Conservation (phyloP, 1,284 basidiomycete species). For the Austroboletus novae-zelandiae region DNA sequence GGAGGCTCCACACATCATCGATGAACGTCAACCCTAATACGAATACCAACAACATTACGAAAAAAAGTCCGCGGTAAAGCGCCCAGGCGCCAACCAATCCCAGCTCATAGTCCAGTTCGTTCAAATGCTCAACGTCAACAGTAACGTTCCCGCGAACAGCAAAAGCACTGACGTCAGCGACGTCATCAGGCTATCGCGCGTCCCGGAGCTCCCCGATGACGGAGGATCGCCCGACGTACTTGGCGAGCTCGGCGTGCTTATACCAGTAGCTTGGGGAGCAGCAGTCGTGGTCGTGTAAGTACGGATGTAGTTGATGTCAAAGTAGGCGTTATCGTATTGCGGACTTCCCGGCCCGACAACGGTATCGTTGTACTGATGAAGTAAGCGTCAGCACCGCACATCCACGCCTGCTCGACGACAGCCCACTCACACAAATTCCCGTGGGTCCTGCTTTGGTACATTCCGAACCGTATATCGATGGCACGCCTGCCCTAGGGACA, state of each 20-base stretch:
- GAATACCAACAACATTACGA: no score
- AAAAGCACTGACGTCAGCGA: neutral
- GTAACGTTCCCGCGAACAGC: neutral
- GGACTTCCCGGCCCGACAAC: slow-evolving; percentile 43
- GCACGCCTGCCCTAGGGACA: slow-evolving; percentile 41
- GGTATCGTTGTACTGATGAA: slow-evolving; percentile 38
- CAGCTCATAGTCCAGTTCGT: neutral
- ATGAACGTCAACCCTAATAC: no score
- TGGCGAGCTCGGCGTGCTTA: neutral
- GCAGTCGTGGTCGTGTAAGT: slow-evolving; percentile 23
- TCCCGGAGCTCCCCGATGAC: slow-evolving; percentile 1
- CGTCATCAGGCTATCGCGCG: neutral
- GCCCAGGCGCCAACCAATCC: no score
- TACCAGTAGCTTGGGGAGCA: slow-evolving; percentile 7
- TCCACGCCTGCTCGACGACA: neutral
- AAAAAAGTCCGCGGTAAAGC: no score
- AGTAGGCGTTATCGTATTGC: slow-evolving; percentile 46
- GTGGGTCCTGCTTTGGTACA: slow-evolving; percentile 39
- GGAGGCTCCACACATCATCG: no score
- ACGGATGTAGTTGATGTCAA: slow-evolving; percentile 33
- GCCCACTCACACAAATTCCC: slow-evolving; percentile 40
- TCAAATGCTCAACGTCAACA: slow-evolving; percentile 10
- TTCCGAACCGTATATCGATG: slow-evolving; percentile 33
- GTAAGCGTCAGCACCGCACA: slow-evolving; percentile 1
- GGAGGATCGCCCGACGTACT: neutral